Evolutionary conservation across 2,329 filamentous ascomycete species (phyloP).

Genomic region (Fusarium musae): DNA sequence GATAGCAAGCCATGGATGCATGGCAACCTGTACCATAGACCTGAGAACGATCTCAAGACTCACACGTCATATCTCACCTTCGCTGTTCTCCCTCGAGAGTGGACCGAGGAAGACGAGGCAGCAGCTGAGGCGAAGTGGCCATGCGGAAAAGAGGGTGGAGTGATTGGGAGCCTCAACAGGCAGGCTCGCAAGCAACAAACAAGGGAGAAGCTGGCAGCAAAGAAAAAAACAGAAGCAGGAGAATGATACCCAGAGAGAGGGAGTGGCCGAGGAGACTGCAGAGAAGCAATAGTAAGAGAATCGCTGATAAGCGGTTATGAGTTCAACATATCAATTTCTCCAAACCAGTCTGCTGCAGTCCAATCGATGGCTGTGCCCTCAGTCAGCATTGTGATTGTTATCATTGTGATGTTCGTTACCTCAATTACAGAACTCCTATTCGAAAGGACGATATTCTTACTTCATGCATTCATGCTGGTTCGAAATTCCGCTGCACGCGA

Average conservation of each 20-base stretch:
- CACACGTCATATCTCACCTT: conserved; percentile 98
- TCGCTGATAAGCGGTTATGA: conserved; percentile 3
- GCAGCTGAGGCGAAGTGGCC: conserved; percentile 73
- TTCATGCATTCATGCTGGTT: conserved; percentile 7
- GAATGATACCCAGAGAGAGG: conserved; percentile 38
- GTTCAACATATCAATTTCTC: conserved; percentile 1
- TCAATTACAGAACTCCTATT: conserved; percentile 6
- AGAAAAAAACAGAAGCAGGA: conserved; percentile 55
- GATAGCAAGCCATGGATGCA: conserved; percentile 73
- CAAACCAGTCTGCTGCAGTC: background rate
- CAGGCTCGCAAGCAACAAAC: conserved; percentile 67
- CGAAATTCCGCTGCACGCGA: conserved; percentile 7
- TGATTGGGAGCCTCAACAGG: conserved; percentile 65
- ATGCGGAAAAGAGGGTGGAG: conserved; percentile 62
- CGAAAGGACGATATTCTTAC: background rate
- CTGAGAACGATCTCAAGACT: conserved; percentile 90
- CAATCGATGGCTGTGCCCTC: conserved; percentile 1
- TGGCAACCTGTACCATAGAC: conserved; percentile 81
- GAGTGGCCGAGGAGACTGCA: conserved; percentile 20
- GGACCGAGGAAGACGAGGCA: conserved; percentile 84
- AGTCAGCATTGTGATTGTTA: conserved; percentile 6
- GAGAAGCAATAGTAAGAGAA: conserved; percentile 31
- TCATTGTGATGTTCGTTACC: conserved; percentile 2
- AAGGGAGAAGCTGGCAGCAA: conserved; percentile 60
- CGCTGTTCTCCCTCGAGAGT: conserved; percentile 86